Percentiles rank a stretch among this genome's conserved stretches.
Conservation (phyloP, 371 early-diverging fungal species). For the Encephalitozoon romaleae region DNA sequence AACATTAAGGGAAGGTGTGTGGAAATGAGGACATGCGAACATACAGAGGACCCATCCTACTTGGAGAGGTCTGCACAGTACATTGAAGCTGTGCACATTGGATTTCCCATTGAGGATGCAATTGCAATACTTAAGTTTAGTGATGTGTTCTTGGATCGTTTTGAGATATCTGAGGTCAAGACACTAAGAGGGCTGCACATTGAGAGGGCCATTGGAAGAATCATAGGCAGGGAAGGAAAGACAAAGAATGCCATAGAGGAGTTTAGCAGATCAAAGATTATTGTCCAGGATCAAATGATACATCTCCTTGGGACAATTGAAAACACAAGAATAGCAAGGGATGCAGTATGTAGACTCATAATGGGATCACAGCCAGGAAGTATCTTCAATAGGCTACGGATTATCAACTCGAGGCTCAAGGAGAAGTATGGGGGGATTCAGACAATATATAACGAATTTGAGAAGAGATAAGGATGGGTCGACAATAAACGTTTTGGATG, state of each 20-base stretch:
- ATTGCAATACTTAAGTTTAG: conserved; percentile 77
- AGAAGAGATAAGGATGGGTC: not conserved
- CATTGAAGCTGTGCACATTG: conserved; percentile 72
- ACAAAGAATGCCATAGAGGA: conserved; percentile 90
- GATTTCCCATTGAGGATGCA: conserved; percentile 84
- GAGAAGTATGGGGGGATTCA: conserved; percentile 53
- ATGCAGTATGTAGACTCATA: conserved; percentile 83
- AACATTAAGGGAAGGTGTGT: conserved; percentile 75
- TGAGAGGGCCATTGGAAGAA: conserved; percentile 92
- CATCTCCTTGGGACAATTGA: conserved; percentile 87
- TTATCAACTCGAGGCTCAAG: conserved; percentile 54
- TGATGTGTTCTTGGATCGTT: conserved; percentile 69
- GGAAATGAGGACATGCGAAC: conserved; percentile 68
- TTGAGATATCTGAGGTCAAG: conserved; percentile 94
- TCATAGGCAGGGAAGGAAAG: conserved; percentile 94
- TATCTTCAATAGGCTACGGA: conserved; percentile 66
- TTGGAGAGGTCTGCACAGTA: conserved; percentile 72
- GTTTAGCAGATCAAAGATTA: conserved; percentile 84
- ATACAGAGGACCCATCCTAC: conserved; percentile 65
- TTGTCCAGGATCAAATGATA: conserved; percentile 88
- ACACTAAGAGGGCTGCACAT: conserved; percentile 84
- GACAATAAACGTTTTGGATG: not conserved
- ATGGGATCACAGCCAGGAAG: conserved; percentile 92
- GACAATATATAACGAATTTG: conserved; percentile 45
- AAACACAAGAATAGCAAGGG: conserved; percentile 87